phyloP scores from a whole-genome alignment of 192 early-diverging fungal species.

The Phycomyces nitens region DNA sequence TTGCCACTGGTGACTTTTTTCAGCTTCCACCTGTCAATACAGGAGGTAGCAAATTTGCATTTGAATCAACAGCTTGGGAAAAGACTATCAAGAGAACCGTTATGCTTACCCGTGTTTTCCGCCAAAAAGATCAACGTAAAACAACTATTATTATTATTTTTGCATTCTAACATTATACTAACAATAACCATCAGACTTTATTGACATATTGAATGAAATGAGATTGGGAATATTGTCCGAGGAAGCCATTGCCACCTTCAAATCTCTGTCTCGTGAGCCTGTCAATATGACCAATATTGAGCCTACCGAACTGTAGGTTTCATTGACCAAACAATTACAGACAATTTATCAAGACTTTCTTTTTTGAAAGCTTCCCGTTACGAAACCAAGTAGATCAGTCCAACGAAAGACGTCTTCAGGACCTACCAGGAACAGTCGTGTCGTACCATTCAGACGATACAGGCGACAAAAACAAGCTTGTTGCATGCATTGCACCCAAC shows the following conservation, averaged over 20 bases:
- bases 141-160: background rate
- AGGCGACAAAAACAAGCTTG: slow-evolving; percentile 32
- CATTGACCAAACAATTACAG: background rate
- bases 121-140: slow-evolving; percentile 73
- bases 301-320: slow-evolving; percentile 68
- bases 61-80: slow-evolving; percentile 61
- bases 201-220: slow-evolving; percentile 84
- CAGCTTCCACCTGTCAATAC: slow-evolving; percentile 72
- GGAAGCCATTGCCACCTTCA: slow-evolving; percentile 49
- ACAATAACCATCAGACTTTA: slow-evolving; percentile 48
- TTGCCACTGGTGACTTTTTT: slow-evolving; percentile 78
- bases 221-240: slow-evolving; percentile 66
- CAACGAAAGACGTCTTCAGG: slow-evolving; percentile 54
- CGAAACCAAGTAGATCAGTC: slow-evolving; percentile 74
- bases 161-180: background rate
- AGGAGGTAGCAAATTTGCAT: slow-evolving; percentile 53
- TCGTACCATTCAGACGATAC: slow-evolving; percentile 51
- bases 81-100: slow-evolving; percentile 50
- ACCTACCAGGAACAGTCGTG: slow-evolving; percentile 46
- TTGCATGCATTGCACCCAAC: slow-evolving; percentile 55
- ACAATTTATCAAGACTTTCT: background rate
- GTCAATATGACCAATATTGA: slow-evolving; percentile 57
- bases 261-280: slow-evolving; percentile 45
- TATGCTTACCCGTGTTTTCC: slow-evolving; percentile 74
- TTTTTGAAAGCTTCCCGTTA: slow-evolving; percentile 45